Evolutionary conservation across 1,284 basidiomycete genomes (phyloP), one percentile per base, ranked within the genome.

Genomic region (Heterobasidion irregulare): DNA sequence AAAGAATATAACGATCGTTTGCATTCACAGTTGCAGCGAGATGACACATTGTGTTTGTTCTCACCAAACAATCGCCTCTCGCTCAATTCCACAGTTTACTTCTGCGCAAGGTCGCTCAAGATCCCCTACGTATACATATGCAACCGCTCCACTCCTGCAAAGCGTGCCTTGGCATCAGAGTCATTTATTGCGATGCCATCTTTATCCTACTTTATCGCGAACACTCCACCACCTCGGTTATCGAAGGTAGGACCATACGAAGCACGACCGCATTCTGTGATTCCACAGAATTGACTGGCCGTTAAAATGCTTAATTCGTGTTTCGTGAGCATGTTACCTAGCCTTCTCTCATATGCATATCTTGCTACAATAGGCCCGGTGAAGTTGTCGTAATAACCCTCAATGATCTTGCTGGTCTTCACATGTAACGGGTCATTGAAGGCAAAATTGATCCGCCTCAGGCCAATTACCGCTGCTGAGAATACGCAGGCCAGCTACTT

Each of bases 161-260:
- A 41, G n/a, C 38, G n/a, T 7, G n/a, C n/a, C 6, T 41, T 41
- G 5, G 12, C 38, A 10, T 10, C 10, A 41, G 6, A 48, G n/a
- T 48, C 49, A 50, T 13, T 34, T 8, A 50, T 74, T 18, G 80
- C 78, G 56, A 90, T 87, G 0, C 83, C 83, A 50, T 77, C 77
- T 57, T 84, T 77, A 61, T 88, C 85, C 86, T 86, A 91, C 59
- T 84, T 83, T 82, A 89, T 89, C 0, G 82, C 87, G 61, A 84
- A 86, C 1, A 88, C 79, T 15, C 88, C 89, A 16, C 89, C 88
- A 8, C 84, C 85, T 61, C 77, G 78, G 1, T 74, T 73, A 62
- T 89, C 85, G 64, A 90, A 89, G 34, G 76, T 77, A 13, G 81
- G 78, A 0, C 88, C 88, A 64, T 87, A 91, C 0, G 86, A 88